Evolutionary conservation across 331 rosid species (phyloP).

Genomic region (Rosa hybrid): DNA sequence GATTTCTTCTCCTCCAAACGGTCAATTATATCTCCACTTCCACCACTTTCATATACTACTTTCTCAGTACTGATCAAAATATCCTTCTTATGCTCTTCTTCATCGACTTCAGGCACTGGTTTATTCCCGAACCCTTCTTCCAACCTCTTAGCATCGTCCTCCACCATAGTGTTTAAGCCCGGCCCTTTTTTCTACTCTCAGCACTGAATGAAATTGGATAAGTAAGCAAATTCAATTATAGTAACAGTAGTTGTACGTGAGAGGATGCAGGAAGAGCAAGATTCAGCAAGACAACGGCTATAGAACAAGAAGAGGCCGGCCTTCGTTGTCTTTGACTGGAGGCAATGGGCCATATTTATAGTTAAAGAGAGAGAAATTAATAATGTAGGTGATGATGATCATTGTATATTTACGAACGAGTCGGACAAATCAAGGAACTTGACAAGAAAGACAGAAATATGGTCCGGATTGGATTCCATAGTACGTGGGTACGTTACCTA

Average conservation of each 20-base stretch:
- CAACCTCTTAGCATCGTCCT: conserved; percentile 53
- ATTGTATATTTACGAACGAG: not conserved
- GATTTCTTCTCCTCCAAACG: not conserved
- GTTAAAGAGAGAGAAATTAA: not conserved
- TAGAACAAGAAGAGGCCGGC: conserved; percentile 32
- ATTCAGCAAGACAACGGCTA: conserved; percentile 26
- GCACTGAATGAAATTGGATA: not conserved
- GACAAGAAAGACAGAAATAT: conserved; percentile 19
- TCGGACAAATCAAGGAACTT: conserved; percentile 27
- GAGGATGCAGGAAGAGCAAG: conserved; percentile 15
- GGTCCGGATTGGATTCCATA: conserved; percentile 22
- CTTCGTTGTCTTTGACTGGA: conserved; percentile 19
- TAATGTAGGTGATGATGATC: not conserved
- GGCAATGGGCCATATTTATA: conserved; percentile 6
- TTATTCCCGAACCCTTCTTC: conserved; percentile 51
- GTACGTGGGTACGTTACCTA: not conserved
- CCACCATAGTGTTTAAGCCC: conserved; percentile 25
- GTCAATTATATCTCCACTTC: conserved; percentile 19
- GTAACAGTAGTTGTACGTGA: not conserved
- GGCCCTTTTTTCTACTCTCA: not conserved
- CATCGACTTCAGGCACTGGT: not conserved
- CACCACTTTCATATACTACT: not conserved
- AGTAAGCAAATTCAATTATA: not conserved
- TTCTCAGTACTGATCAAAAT: conserved; percentile 12
- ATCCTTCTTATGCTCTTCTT: conserved; percentile 20